Conservation (phyloP, 2,329 filamentous ascomycete genomes). For the Cryphonectria parasitica region DNA sequence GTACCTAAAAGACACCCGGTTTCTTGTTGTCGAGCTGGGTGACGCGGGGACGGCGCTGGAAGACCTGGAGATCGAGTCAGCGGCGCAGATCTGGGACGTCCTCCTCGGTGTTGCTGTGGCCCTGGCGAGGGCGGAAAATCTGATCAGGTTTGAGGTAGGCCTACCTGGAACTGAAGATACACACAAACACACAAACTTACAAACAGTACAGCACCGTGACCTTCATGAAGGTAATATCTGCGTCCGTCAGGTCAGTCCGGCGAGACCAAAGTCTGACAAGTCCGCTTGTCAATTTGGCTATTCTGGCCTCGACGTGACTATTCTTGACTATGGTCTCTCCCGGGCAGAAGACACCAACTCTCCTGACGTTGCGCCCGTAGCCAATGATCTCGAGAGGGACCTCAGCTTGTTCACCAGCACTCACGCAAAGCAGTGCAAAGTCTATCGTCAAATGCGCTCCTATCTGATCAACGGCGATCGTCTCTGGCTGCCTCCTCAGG, state of each 20-base stretch:
- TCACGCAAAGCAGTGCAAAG: constrained; percentile 62
- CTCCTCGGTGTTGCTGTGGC: constrained; percentile 65
- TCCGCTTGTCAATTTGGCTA: constrained; percentile 54
- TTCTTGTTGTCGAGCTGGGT: constrained; percentile 65
- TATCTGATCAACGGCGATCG: constrained; percentile 58
- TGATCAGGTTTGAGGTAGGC: constrained; percentile 62
- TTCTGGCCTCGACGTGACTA: constrained; percentile 66
- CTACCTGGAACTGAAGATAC: not conserved
- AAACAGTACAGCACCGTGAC: constrained; percentile 58
- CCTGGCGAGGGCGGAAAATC: constrained; percentile 61
- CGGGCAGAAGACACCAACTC: constrained; percentile 53
- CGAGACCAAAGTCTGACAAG: constrained; percentile 36
- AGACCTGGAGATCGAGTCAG: constrained; percentile 54
- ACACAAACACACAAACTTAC: not conserved
- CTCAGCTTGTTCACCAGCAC: constrained; percentile 63
- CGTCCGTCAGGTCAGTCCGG: constrained; percentile 49
- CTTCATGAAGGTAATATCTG: constrained; percentile 69
- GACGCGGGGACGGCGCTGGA: constrained; percentile 66
- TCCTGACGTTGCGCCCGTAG: constrained; percentile 46
- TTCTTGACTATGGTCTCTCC: constrained; percentile 68
- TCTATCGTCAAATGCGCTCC: constrained; percentile 66
- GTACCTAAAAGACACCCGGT: constrained; percentile 61
- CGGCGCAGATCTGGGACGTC: constrained; percentile 64
- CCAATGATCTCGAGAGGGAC: constrained; percentile 64
- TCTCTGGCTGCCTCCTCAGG: constrained; percentile 51